Conservation (phyloP, 352 stramenopile species). For the Blastocystis sp. region DNA sequence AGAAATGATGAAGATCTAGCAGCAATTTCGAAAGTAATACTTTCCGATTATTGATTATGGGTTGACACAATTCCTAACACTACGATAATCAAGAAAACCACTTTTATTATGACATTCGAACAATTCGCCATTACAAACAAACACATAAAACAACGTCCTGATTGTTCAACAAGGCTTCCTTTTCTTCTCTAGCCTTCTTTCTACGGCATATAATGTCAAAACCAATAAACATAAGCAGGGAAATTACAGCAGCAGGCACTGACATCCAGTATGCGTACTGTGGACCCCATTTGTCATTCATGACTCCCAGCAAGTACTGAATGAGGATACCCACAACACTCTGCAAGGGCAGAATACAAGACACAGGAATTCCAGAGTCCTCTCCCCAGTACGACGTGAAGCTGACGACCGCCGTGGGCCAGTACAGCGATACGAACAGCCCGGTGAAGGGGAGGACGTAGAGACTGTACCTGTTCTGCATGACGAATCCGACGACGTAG, state of each 20-base stretch:
- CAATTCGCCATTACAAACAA: not conserved
- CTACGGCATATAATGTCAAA: not conserved
- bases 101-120: not conserved
- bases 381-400: constrained; percentile 28
- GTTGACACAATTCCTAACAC: not conserved
- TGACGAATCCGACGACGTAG: constrained; percentile 14
- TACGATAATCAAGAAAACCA: not conserved
- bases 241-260: not conserved
- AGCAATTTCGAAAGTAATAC: not conserved
- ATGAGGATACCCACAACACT: not conserved
- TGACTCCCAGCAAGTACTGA: not conserved
- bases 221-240: constrained; percentile 12
- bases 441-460: constrained; percentile 10
- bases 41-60: too few relatives aligned
- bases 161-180: not conserved
- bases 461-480: not conserved
- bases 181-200: not conserved
- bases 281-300: constrained; percentile 37
- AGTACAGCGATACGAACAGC: constrained; percentile 59
- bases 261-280: constrained; percentile 57
- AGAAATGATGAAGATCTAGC: not conserved
- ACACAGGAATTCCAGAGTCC: not conserved
- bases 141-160: not conserved
- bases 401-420: not conserved
- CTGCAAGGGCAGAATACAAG: constrained; percentile 12